Evolutionary conservation across 176 grass and related monocot species (phyloP), one percentile per base, ranked within the genome.

Genomic region (Zoysia japonica): DNA sequence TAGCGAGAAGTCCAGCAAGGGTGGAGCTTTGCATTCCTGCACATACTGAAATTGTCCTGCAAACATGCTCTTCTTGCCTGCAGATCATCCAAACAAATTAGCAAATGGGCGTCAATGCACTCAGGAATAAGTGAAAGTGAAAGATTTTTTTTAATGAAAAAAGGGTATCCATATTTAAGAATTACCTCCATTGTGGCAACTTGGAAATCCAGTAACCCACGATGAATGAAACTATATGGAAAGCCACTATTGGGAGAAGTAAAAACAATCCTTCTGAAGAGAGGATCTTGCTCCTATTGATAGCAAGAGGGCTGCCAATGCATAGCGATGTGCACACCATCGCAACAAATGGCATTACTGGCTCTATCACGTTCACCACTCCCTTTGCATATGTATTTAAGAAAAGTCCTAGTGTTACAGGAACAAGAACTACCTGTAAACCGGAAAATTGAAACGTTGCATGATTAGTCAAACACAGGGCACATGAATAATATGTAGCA

Each of bases 1-100:
- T 90, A 51, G 94, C 94, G 3, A 97, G 91, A 68, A 97, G 91
- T 11, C 94, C 94, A 5, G 94, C 91, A 52, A 97, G 87, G n/a
- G 94, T 97, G 47, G 94, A 93, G 69, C 94, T 97, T 76, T 97
- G 94, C 94, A 97, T 97, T 48, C 94, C 94, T 3, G 94, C 93
- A 75, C 94, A 97, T 3, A 97, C 14, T 4, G 94, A 97, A 84
- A 97, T 97, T 19, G 94, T 97, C 65, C 91, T 89, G 72, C 67
- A 84, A 66, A 83, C 82, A 16, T 88, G 68, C 48, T 97, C 94
- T 51, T 93, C 94, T 89, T 91, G 91, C 83, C 91, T 93, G 76
- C 35, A 57, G 61, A 78, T 9, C 44, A 67, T 50, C 11, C 4
- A 70, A 54, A 47, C 9, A 13, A 36, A 13, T 78, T 47, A 71